phyloP scores from a whole-genome alignment of 495 filamentous ascomycete genomes.

The Aspergillus avenaceus region DNA sequence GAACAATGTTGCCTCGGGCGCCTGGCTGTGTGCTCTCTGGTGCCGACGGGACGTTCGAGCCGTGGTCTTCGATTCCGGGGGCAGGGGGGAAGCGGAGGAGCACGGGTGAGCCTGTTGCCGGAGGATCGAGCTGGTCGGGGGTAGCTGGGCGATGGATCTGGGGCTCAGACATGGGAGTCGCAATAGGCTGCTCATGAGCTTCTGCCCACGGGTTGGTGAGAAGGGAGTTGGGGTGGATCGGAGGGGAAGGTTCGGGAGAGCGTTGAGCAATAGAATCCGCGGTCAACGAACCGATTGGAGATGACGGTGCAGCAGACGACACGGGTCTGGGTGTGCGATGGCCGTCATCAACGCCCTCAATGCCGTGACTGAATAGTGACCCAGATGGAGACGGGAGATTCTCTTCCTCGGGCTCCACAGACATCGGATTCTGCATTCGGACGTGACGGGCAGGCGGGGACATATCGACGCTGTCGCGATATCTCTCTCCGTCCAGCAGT shows the following conservation, averaged over 20 bases:
- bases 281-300: constrained; percentile 30
- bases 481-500: constrained; percentile 39
- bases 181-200: constrained; percentile 11
- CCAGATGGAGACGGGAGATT: constrained; percentile 24
- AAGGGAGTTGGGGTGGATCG: constrained; percentile 31
- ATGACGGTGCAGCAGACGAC: constrained; percentile 33
- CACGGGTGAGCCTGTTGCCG: constrained; percentile 29
- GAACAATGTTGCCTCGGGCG: constrained; percentile 18
- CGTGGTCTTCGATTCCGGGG: constrained; percentile 27
- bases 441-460: constrained; percentile 23
- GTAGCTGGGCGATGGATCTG: constrained; percentile 26
- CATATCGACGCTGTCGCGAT: constrained; percentile 35
- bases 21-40: constrained; percentile 11
- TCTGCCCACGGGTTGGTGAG: constrained; percentile 43
- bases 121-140: constrained; percentile 12
- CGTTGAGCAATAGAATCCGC: constrained; percentile 28
- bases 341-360: constrained; percentile 32
- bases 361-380: constrained; percentile 32
- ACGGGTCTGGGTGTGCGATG: constrained; percentile 29
- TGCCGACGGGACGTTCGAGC: constrained; percentile 13
- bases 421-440: constrained; percentile 15
- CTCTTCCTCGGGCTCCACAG: constrained; percentile 15
- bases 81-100: constrained; percentile 37
- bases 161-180: constrained; percentile 19
- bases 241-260: constrained; percentile 26